Base-by-base conservation (phyloP, 352 stramenopile genomes). In the Pseudoperonospora humuli region DNA sequence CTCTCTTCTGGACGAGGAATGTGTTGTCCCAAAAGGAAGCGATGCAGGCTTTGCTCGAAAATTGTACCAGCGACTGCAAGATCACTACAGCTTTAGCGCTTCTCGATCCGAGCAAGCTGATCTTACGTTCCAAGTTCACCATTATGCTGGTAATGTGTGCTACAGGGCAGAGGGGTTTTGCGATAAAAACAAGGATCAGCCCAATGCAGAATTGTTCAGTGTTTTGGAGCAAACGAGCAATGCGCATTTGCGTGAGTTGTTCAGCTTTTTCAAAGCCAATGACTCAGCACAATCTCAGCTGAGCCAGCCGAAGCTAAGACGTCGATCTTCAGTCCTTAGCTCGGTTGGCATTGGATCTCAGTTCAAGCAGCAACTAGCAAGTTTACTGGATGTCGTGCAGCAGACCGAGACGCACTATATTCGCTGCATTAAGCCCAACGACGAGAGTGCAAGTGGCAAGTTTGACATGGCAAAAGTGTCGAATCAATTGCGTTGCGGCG, bases 361-460 rank as follows among this genome's bases (percentile, higher is more conserved):
- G 53, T 98, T 98, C 56, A 90, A 88, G 35, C 71, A 84, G 24
- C 93, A 98, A 46, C 70, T 99, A 11, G 86, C 87, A 18, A 76
- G 77, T 21, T 72, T 99, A 11, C 75, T 98, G 17, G 66, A 89
- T 15, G 81, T 94, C 9, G 97, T 99, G 20, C 86, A 97, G 20
- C 70, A 84, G 40, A 98, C 95, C 4, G 68, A 94, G 40, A 96
- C 95, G 23, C 96, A 99, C 64, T 99, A 98, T 63, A 96, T 99
- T 54, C 88, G 96, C 21, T 99, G 96, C 61, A 86, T 99, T 34
- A 99, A 99, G 67, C 96, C 96, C 14, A 99, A 99, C 57, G 91
- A 98, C 57, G 64, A 79, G 28, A 95, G 97, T 49, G 70, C 70
- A 9, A 65, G 86, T 2, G 74, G 87, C 34, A 60, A 78, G n/a